These are phyloP conservation scores for Euclidium syriacum DNA, from an alignment of 345 rosid species.

Conservation along the genomic window DNA sequence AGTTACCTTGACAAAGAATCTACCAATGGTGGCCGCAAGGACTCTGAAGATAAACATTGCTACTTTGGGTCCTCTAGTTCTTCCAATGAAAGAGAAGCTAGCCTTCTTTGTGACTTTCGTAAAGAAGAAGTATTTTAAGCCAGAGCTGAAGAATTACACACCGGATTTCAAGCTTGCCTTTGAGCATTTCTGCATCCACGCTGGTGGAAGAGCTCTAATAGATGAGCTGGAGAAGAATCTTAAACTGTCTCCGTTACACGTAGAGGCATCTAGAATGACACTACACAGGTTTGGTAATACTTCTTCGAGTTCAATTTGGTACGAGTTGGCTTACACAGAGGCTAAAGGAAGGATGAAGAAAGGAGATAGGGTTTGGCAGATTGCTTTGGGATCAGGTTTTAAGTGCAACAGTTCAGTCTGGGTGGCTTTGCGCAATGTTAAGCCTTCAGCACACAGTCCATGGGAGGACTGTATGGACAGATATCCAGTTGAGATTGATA, in stretches of 20 bases:
- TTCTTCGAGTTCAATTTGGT: conserved; percentile 67
- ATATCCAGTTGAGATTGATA: conserved; percentile 32
- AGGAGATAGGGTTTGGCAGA: conserved; percentile 68
- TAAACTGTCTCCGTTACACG: conserved; percentile 44
- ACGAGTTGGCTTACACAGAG: conserved; percentile 59
- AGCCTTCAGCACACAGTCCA: conserved; percentile 45
- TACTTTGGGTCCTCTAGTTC: conserved; percentile 55
- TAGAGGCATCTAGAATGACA: conserved; percentile 78
- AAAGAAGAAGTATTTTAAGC: conserved; percentile 41
- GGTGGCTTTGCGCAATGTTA: conserved; percentile 39
- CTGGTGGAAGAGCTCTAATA: conserved; percentile 61
- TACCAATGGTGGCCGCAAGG: conserved; percentile 56
- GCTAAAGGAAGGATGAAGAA: conserved; percentile 62
- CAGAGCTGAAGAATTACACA: conserved; percentile 42
- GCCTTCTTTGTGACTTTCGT: conserved; percentile 38
- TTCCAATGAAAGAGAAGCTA: conserved; percentile 58
- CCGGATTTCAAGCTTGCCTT: conserved; percentile 69
- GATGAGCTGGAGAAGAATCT: conserved; percentile 63
- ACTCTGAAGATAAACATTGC: conserved; percentile 60
- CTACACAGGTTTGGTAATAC: conserved; percentile 72
- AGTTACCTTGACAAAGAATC: conserved; percentile 56
- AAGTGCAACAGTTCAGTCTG: conserved; percentile 71
- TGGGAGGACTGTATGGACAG: conserved; percentile 52
- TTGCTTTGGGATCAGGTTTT: conserved; percentile 70
- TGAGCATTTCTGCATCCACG: conserved; percentile 72